Percentiles rank a stretch among this genome's conserved stretches.
phyloP scores from a whole-genome alignment of 306 rosid species.

The Dicorynia guianensis region DNA sequence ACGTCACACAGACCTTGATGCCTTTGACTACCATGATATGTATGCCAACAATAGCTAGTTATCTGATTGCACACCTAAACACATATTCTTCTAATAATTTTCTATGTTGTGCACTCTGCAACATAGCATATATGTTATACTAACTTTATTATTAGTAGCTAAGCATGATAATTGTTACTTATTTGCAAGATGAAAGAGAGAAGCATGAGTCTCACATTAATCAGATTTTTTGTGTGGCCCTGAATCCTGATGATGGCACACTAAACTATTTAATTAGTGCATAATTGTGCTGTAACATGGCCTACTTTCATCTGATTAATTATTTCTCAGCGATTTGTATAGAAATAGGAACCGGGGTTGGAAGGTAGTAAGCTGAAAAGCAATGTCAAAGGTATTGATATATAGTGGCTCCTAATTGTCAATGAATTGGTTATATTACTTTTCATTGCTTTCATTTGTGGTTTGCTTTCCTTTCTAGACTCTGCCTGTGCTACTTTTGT shows the following conservation, averaged over 20 bases:
- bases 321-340: neutral
- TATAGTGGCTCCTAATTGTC: too few relatives aligned
- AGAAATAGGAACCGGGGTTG: neutral
- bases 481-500: too few relatives aligned
- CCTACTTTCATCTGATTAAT: conserved; percentile 18
- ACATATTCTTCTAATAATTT: conserved; percentile 25
- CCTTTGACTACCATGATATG: conserved; percentile 47
- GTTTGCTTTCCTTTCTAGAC: too few relatives aligned
- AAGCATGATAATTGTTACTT: conserved; percentile 20
- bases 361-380: neutral
- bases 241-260: conserved; percentile 28
- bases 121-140: conserved; percentile 13
- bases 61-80: conserved; percentile 30
- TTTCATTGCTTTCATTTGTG: too few relatives aligned
- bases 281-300: neutral
- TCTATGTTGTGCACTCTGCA: conserved; percentile 28
- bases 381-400: conserved; percentile 47
- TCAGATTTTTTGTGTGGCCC: conserved; percentile 18
- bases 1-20: conserved; percentile 50
- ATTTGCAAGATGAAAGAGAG: conserved; percentile 11
- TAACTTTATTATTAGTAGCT: conserved; percentile 30
- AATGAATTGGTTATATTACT: too few relatives aligned
- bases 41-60: neutral
- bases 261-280: too few relatives aligned
- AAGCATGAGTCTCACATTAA: conserved; percentile 10